A percentile compares a stretch with the other conserved stretches of the same genome.
Evolutionary conservation across 495 filamentous ascomycete genomes (phyloP).

Genomic region (Chlorociboria aeruginascens): DNA sequence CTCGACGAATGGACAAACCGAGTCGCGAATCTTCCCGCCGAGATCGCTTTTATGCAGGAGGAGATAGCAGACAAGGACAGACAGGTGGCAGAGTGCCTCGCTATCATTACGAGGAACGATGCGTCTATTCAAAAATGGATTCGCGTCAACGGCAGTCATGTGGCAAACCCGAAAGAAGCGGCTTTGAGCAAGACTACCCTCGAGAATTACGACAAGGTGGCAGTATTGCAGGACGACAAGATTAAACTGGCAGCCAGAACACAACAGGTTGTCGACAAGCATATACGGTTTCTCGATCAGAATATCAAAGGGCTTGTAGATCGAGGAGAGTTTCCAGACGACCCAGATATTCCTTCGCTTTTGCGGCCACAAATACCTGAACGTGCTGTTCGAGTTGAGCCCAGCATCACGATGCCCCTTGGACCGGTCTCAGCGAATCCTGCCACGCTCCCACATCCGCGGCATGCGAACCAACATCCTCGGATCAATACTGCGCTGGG

Average conservation of each 20-base stretch:
- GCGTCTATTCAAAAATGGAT: constrained; percentile 81
- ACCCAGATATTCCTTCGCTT: constrained; percentile 71
- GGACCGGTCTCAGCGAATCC: constrained; percentile 29
- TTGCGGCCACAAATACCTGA: constrained; percentile 40
- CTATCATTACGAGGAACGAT: constrained; percentile 66
- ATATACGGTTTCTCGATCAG: constrained; percentile 74
- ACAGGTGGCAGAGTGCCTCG: constrained; percentile 59
- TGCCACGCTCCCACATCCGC: constrained; percentile 28
- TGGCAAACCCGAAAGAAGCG: constrained; percentile 79
- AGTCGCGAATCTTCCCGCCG: constrained; percentile 80
- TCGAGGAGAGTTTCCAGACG: constrained; percentile 63
- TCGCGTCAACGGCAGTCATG: constrained; percentile 68
- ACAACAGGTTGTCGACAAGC: constrained; percentile 68
- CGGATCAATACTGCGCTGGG: constrained; percentile 29
- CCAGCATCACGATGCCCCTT: constrained; percentile 39
- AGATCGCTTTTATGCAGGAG: constrained; percentile 86
- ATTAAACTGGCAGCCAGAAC: constrained; percentile 68
- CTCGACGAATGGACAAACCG: constrained; percentile 84
- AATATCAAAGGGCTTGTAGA: constrained; percentile 77
- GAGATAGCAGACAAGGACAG: constrained; percentile 89
- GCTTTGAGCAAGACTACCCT: constrained; percentile 55
- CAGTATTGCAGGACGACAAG: constrained; percentile 80
- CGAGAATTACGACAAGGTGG: constrained; percentile 57
- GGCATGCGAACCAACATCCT: constrained; percentile 28
- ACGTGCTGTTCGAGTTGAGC: constrained; percentile 24